phyloP scores from a whole-genome alignment of 352 stramenopile genomes.

The Phytophthora tubulina region DNA sequence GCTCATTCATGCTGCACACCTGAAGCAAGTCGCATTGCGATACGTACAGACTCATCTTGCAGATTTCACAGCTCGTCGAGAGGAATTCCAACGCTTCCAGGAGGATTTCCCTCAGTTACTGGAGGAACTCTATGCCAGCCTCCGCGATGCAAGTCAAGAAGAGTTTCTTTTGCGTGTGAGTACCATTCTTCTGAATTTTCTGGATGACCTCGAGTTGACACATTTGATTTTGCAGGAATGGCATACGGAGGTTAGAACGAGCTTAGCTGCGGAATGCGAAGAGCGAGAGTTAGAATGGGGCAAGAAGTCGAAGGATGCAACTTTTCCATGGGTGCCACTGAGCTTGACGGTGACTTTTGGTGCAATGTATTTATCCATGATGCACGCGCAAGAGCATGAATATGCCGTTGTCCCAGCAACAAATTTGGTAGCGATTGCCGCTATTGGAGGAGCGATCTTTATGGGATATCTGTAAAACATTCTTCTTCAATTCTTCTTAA shows the following conservation, averaged over 20 bases:
- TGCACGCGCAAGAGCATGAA: constrained; percentile 56
- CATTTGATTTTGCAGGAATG: constrained; percentile 44
- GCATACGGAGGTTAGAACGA: constrained; percentile 44
- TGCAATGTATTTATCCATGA: constrained; percentile 64
- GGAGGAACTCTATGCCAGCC: constrained; percentile 50
- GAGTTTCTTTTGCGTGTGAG: constrained; percentile 48
- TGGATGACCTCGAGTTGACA: neutral
- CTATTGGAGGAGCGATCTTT: constrained; percentile 45
- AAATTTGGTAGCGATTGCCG: constrained; percentile 59
- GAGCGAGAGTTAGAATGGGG: constrained; percentile 43
- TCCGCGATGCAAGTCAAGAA: constrained; percentile 39
- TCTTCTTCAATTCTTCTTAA: too few relatives aligned
- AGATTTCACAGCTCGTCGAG: constrained; percentile 32
- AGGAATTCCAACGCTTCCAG: constrained; percentile 45
- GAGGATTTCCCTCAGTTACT: constrained; percentile 55
- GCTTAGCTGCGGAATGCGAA: constrained; percentile 36
- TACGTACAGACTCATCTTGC: constrained; percentile 49
- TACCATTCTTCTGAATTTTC: constrained; percentile 6
- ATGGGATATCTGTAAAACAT: constrained; percentile 46
- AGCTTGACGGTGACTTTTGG: constrained; percentile 62
- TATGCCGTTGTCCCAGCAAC: constrained; percentile 61
- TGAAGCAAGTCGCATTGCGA: constrained; percentile 61
- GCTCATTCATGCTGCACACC: constrained; percentile 57
- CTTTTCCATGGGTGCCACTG: constrained; percentile 67
- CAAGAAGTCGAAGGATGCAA: constrained; percentile 22